These are phyloP conservation scores for Zygoascus ofunaensis DNA, from an alignment of 805 yeast genomes.

Conservation along the genomic window DNA sequence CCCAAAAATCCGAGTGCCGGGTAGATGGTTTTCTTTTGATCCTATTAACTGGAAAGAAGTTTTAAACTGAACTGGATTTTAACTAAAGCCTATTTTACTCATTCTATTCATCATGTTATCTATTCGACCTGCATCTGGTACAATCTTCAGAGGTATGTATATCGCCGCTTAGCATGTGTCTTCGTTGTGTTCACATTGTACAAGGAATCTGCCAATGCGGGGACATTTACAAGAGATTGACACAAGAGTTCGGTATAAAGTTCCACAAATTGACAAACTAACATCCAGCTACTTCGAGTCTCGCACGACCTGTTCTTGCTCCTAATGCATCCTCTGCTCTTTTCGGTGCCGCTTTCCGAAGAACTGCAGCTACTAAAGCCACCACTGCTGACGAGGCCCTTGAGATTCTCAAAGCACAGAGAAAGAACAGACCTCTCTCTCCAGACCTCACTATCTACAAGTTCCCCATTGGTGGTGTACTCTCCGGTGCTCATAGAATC, in stretches of 20 bases:
- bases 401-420: conserved; percentile 64
- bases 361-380: conserved; percentile 30
- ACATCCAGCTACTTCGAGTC: not conserved
- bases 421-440: conserved; percentile 79
- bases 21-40: too few species aligned
- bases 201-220: not conserved
- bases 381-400: conserved; percentile 58
- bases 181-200: not conserved
- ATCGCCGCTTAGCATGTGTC: not conserved
- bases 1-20: not conserved
- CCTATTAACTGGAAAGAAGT: not conserved
- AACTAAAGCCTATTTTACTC: not conserved
- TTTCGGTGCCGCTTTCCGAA: not conserved
- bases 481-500: conserved; percentile 79
- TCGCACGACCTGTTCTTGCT: not conserved
- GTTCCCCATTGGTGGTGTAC: conserved; percentile 77
- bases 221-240: too few species aligned
- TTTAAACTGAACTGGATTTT: not conserved
- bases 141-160: not conserved
- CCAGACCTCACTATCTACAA: conserved; percentile 87
- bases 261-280: too few species aligned
- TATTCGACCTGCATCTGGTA: not conserved
- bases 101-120: not conserved
- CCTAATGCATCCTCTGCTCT: not conserved
- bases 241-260: too few species aligned